phyloP scores from a whole-genome alignment of 176 grass and related monocot genomes.

The Saccharum spontaneum region DNA sequence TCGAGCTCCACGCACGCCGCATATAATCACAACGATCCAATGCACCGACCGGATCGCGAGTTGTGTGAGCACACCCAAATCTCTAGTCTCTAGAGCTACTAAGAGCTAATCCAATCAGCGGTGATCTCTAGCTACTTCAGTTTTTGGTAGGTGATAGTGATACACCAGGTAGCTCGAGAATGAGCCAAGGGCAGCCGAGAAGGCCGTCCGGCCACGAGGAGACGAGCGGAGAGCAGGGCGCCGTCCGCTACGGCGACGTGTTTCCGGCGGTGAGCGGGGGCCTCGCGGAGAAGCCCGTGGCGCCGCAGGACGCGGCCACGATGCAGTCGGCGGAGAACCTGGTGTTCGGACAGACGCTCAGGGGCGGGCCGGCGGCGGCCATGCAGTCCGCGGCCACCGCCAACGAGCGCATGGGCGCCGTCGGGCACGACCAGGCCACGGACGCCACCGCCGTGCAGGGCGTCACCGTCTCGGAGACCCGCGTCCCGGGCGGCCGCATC shows the following conservation, averaged over 20 bases:
- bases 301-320: constrained; percentile 67
- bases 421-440: constrained; percentile 57
- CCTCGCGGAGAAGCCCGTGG: constrained; percentile 48
- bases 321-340: constrained; percentile 63
- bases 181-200: constrained; percentile 74
- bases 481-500: constrained; percentile 45
- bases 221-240: background rate
- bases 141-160: background rate
- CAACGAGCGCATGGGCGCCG: constrained; percentile 60
- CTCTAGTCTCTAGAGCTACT: background rate
- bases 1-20: background rate
- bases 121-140: background rate
- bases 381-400: constrained; percentile 62
- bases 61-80: background rate
- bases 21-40: background rate
- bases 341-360: constrained; percentile 46
- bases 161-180: background rate
- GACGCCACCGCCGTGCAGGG: constrained; percentile 38
- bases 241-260: constrained; percentile 61
- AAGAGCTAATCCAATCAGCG: background rate
- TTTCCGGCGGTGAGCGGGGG: constrained; percentile 51
- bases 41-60: background rate
- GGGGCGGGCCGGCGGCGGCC: constrained; percentile 52
- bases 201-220: constrained; percentile 23
- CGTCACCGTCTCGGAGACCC: constrained; percentile 54